Evolutionary conservation across 2,329 filamentous ascomycete genomes (phyloP), one percentile per base, ranked within the genome.

Genomic region (Alternaria viburni): DNA sequence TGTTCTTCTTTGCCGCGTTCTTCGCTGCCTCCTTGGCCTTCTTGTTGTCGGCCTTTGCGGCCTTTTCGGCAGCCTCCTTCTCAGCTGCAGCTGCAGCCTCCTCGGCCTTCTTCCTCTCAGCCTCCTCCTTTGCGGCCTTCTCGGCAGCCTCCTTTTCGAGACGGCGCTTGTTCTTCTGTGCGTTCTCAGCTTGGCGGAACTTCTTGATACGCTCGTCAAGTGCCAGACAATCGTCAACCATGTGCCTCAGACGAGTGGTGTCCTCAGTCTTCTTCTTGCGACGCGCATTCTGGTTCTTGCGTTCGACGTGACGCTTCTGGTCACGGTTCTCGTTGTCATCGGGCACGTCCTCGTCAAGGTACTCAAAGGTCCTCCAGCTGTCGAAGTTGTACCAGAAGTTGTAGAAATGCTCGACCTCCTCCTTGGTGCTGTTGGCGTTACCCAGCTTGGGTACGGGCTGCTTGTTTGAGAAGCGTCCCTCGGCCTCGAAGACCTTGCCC

Each of bases 301-400:
- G 91, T 86, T 99, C 96, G 74, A 96, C 90, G 83, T 99, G 95
- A 62, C 96, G 93, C 87, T 97, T 98, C 86, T 99, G 96, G 84
- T 98, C 95, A 81, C 96, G 94, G 86, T 94, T 97, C 85, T 98
- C 96, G 81, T 96, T 97, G 86, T 99, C 96, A 77, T 99, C 96
- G 44, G 96, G 96, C 28, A 99, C 95, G 79, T 99, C 96, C 86
- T 99, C 96, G 78, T 99, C 96, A 63, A 97, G 91, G 83, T 99
- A 99, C 84, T 99, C 96, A 77, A 99, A 99, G 3, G 92, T 90
- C 66, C 96, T 88, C 96, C 96, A 99, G 81, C 91, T 96, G 87
- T 99, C 96, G 76, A 99, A 97, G 87, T 95, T 96, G 87, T 98
- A 99, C 91, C 92, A 99, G 86, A 98, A 99, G 87, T 99, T 97